Evolutionary conservation across 345 rosid genomes (phyloP), one percentile per base, ranked within the genome.

Genomic region (Geranium brycei): DNA sequence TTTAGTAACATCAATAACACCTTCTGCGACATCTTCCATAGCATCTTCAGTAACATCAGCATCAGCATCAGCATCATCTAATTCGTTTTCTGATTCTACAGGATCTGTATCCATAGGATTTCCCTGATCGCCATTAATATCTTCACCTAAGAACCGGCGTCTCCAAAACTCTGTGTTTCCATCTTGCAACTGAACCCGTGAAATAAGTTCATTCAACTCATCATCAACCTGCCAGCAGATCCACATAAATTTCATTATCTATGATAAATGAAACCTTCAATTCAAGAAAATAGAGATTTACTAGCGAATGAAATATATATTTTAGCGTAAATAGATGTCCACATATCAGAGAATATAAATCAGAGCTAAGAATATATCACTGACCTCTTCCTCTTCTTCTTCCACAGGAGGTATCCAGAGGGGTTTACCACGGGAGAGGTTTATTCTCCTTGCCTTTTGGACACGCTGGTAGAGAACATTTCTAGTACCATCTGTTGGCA

Each of bases 381-480:
- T 64, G 64, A 88, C 98, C 98, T 89, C 96, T 66, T 92, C 98
- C 66, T 89, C 93, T 40, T 87, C 89, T 79, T 89, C 98, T 74
- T 87, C 91, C 19, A 92, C 82, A 17, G 95, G 98, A 76, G 95
- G 98, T 72, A 92, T 95, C 98, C 98, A 92, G 55, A 92, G 96
- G 51, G 98, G 98, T 55, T 96, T 80, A 56, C 96, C 96, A 38
- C 96, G 96, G 58, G 98, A 92, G 40, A 92, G 95, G 78, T 92
- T 92, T 65, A 92, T 89, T 75, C 98, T 84, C 79, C 98, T 87
- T 69, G 96, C 96, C 72, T 92, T 92, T 69, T 92, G 98, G 31
- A 92, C 98, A 61, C 98, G 96, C 83, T 92, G 98, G 80, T 92
- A 92, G 68, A 92, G 95, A 69, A 92, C 86, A 83, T 85, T 92